Evolutionary conservation across 2,329 filamentous ascomycete genomes (phyloP).

Genomic region (Trichoderma sp.): DNA sequence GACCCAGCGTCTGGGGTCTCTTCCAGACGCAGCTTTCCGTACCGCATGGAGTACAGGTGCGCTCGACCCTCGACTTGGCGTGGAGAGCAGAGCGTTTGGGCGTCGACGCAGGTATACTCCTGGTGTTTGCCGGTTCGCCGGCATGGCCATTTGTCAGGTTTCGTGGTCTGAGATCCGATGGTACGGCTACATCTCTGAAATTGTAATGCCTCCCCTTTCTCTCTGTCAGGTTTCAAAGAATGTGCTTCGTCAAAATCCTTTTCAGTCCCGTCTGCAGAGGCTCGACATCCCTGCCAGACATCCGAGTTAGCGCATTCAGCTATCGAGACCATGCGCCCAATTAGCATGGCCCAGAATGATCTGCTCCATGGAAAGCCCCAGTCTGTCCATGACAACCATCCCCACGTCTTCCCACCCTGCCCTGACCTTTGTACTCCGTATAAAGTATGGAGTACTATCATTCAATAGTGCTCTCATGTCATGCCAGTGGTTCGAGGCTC

Average conservation of each 20-base stretch:
- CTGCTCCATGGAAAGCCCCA: constrained; percentile 22
- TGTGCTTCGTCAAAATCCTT: constrained; percentile 4
- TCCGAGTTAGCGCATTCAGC: constrained; percentile 24
- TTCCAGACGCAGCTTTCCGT: constrained; percentile 19
- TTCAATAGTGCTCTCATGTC: neutral
- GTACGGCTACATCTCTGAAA: neutral
- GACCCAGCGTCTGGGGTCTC: constrained; percentile 33
- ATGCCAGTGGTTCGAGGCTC: neutral
- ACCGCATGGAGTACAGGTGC: neutral
- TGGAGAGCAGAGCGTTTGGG: constrained; percentile 15
- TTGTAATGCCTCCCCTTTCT: neutral
- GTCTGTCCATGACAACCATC: constrained; percentile 4
- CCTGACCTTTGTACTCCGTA: neutral
- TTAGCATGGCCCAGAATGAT: constrained; percentile 26
- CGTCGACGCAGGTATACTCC: constrained; percentile 10
- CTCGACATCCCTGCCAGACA: constrained; percentile 22
- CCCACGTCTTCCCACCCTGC: neutral
- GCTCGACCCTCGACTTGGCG: neutral
- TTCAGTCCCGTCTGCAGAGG: neutral
- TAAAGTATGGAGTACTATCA: neutral
- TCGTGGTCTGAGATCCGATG: neutral
- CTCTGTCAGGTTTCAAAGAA: neutral
- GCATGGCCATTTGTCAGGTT: constrained; percentile 20
- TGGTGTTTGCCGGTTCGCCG: constrained; percentile 24
- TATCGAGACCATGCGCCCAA: constrained; percentile 24